Evolutionary conservation across 2,329 filamentous ascomycete species (phyloP), one percentile per base, ranked within the genome.

Genomic region (Allantophomopsis cytisporea): DNA sequence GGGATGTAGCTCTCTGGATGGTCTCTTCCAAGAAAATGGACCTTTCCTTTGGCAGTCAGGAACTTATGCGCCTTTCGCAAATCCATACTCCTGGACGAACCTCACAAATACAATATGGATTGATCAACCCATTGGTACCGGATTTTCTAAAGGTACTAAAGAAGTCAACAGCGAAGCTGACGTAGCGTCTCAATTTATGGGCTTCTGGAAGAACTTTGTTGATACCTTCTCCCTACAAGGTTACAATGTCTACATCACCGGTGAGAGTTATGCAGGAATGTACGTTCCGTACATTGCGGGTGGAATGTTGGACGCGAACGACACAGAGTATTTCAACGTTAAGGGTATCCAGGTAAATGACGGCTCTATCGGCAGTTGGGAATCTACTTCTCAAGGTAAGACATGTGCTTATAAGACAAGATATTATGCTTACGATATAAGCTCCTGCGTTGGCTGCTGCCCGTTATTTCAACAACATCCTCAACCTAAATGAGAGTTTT

Each of bases 141-240:
- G 50, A 2, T 54, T 50, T 46, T 65, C 66, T 0, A 67, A 68
- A 34, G 73, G 73, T 11, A 65, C 58, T 3, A 60, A 68, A 1
- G 69, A 60, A 1, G 69, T 70, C 4, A 65, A 60, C 2, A 62
- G 64, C 41, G 64, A 74, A 45, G 59, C 62, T 18, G 71, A 75
- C 46, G 62, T 69, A 20, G 69, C 71, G 0, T 56, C 58, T 14
- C 63, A 78, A 42, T 77, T 78, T 50, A 61, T 73, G 10, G 71
- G 69, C 35, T 79, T 77, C 56, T 76, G 68, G 60, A 73, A 76
- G 59, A 77, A 77, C 54, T 78, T 77, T 44, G 55, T 76, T 20
- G 60, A 74, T 30, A 71, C 68, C 0, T 79, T 79, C 42, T 60
- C 54, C 16, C 61, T 76, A 41, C 60, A 71, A 31, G 62, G 65